Base-by-base conservation (phyloP, 2,329 filamentous ascomycete genomes). In the Pseudogymnoascus sp. region DNA sequence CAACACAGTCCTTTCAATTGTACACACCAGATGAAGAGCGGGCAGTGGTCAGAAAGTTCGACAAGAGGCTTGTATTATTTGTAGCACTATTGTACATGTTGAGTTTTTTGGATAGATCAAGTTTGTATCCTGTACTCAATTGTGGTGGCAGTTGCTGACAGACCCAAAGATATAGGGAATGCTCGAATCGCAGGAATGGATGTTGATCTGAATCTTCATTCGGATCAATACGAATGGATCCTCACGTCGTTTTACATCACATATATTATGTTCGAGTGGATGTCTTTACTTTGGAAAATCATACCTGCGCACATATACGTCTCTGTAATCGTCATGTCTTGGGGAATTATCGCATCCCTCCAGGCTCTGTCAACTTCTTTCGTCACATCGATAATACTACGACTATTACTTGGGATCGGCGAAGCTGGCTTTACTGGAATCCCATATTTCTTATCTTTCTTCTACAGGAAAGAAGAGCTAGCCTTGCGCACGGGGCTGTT, bases 401-500 rank as follows among this genome's bases (percentile, higher is more conserved):
- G 86, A 4, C 78, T 79, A 8, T 69, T 87, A 14, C 77, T 89
- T 0, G 86, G 86, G 8, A 80, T 87, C 7, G 84, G 82, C 39
- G 86, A 89, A 76, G 86, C 86, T 2, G 87, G 84, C 1, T 89
- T 89, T 67, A 81, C 83, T 0, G 85, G 85, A 2, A 81, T 88
- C 39, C 85, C 85, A 0, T 84, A 85, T 65, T 88, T 87, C 68
- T 75, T 88, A 34, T 85, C 83, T 14, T 86, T 86, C 75, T 88
- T 88, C 74, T 88, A 83, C 73, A 83, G 80, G 70, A 75, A 83
- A 37, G 77, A 84, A 51, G 93, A 98, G 75, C 79, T 97, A 36
- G 93, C 93, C 0, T 88, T 95, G 66, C 81, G 93, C 39, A 95
- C 90, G 0, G 93, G 92, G 21, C 82, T 96, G 1, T 96, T 96